Evolutionary conservation across 164 flowering plant species (phyloP), one percentile per base, ranked within the genome.

Genomic region (Stephania yunnanensis): DNA sequence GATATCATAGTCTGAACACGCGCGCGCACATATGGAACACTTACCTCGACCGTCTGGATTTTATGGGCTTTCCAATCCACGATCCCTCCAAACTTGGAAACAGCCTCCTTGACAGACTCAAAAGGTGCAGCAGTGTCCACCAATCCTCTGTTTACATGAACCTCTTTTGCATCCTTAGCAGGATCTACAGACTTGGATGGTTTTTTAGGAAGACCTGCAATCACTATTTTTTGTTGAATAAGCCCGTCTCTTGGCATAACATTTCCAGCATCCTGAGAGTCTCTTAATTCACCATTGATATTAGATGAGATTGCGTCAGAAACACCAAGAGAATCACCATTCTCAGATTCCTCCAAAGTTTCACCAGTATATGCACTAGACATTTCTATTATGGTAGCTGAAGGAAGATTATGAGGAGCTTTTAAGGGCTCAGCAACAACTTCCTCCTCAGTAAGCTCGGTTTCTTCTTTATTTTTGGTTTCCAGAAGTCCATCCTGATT

Each of bases 41-140:
- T 46, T 84, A 89, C 98, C 97, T 92, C 97, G 64, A 87, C 89
- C 52, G 89, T 89, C 77, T 89, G 88, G 70, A 88, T 73, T 79
- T 81, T 89, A 79, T 93, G 98, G 73, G 98, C 97, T 83, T 93
- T 95, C 95, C 97, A 93, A 75, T 92, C 97, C 73, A 89, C 91
- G 71, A 93, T 92, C 48, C 97, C 97, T 74, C 97, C 98, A 82
- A 91, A 95, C 84, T 86, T 92, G 68, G 95, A 86, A 63, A 95
- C 98, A 71, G 94, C 98, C 74, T 87, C 92, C 79, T 87, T 93
- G 53, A 95, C 98, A 67, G 97, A 95, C 72, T 95, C 97, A 80
- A 95, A 85, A 64, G 98, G 98, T 3, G 97, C 91, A 48, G 94
- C 83, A 42, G 97, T 93, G 82, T 93, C 98, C 53, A 95, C 84